These are phyloP conservation scores for Peniophora sp. DNA, from an alignment of 1,284 basidiomycete genomes.

Conservation along the genomic window DNA sequence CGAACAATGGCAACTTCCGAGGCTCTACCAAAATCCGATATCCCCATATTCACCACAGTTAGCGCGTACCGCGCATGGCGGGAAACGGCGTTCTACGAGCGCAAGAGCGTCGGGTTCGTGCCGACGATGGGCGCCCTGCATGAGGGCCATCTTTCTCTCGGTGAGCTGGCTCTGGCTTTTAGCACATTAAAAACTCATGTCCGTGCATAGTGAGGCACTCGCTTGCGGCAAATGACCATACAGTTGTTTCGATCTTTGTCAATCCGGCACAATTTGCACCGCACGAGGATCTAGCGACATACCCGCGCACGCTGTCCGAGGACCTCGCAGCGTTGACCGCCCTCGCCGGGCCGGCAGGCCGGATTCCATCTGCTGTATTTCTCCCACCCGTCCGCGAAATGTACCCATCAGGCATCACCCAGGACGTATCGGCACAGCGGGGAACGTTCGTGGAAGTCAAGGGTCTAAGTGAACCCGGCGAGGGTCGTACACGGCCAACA, in stretches of 20 bases:
- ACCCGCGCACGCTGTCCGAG: constrained; percentile 76
- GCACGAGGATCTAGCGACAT: constrained; percentile 86
- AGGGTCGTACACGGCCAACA: constrained; percentile 75
- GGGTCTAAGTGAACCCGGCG: constrained; percentile 84
- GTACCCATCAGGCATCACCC: constrained; percentile 85
- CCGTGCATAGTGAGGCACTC: constrained; percentile 52
- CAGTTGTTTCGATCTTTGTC: constrained; percentile 93
- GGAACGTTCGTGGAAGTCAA: constrained; percentile 91
- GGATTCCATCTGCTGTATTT: constrained; percentile 67
- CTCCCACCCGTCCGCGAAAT: constrained; percentile 72
- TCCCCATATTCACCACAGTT: constrained; percentile 74
- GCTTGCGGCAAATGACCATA: constrained; percentile 74
- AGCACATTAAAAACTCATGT: constrained; percentile 5
- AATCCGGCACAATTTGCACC: constrained; percentile 98
- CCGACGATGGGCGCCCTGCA: constrained; percentile 98
- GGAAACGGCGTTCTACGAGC: constrained; percentile 45
- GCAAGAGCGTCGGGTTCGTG: constrained; percentile 81
- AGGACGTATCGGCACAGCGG: constrained; percentile 67
- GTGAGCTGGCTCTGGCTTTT: constrained; percentile 32
- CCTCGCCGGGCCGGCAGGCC: constrained; percentile 19
- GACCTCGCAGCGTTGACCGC: constrained; percentile 50
- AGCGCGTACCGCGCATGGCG: constrained; percentile 75
- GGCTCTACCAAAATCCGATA: constrained; percentile 38
- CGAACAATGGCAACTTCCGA: constrained; percentile 5
- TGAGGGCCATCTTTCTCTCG: constrained; percentile 85